A percentile compares a stretch with the other conserved stretches of the same genome.
Conservation (phyloP, 306 rosid species). For the Sechiopsis laciniata region DNA sequence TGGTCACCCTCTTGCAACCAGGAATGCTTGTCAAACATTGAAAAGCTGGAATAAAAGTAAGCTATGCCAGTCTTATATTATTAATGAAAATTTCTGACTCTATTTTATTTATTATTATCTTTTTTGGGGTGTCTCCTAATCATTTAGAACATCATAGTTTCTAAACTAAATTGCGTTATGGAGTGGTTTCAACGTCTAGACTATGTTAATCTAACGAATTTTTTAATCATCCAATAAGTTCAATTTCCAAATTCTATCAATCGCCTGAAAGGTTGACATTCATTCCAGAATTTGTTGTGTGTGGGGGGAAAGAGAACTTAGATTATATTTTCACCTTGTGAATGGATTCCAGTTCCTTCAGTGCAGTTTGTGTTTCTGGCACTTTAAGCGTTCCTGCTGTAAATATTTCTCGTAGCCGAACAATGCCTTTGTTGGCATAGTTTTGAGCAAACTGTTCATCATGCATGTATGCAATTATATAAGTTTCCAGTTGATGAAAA, state of each 20-base stretch:
- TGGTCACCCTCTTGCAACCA: neutral
- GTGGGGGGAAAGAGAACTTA: neutral
- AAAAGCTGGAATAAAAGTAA: constrained; percentile 2
- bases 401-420: constrained; percentile 79
- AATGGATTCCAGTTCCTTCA: constrained; percentile 85
- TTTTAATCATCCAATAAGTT: neutral
- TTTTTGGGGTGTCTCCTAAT: neutral
- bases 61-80: neutral
- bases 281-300: neutral
- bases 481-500: constrained; percentile 20
- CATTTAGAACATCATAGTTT: constrained; percentile 3
- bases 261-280: neutral
- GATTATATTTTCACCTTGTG: constrained; percentile 61
- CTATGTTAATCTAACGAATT: neutral
- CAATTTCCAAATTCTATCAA: neutral
- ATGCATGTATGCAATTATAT: constrained; percentile 6
- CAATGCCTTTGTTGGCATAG: constrained; percentile 73
- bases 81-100: neutral
- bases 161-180: neutral
- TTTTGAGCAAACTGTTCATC: constrained; percentile 64
- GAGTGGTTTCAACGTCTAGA: neutral
- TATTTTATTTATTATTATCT: neutral
- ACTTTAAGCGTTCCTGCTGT: constrained; percentile 70
- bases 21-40: neutral
- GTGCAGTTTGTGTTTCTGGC: constrained; percentile 63